A percentile compares a stretch with the other conserved stretches of the same genome.
These are phyloP conservation scores for Lactifluus piperatus DNA, from an alignment of 768 basidiomycete genomes.

Conservation along the genomic window DNA sequence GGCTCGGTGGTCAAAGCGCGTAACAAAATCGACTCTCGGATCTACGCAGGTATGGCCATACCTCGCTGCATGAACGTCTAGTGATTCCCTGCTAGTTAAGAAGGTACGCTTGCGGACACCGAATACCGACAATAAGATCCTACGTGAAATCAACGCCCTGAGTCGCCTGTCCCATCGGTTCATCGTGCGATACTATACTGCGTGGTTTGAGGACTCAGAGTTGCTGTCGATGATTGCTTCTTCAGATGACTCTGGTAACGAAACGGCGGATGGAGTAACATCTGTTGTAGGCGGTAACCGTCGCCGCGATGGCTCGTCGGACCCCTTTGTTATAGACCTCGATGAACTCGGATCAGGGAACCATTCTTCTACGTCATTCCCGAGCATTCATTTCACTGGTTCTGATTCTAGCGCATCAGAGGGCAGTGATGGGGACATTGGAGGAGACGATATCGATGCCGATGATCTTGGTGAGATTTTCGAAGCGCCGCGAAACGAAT, in stretches of 20 bases:
- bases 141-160: conserved; percentile 85
- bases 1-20: conserved; percentile 93
- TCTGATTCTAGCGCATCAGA: conserved; percentile 33
- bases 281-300: conserved; percentile 42
- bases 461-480: conserved; percentile 25
- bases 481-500: background rate
- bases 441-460: conserved; percentile 33
- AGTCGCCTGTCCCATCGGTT: conserved; percentile 80
- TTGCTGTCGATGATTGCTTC: conserved; percentile 38
- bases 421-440: conserved; percentile 35
- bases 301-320: conserved; percentile 23
- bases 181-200: conserved; percentile 88
- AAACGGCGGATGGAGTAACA: conserved; percentile 41
- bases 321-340: conserved; percentile 58
- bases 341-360: conserved; percentile 47
- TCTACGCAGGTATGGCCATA: conserved; percentile 58
- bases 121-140: conserved; percentile 81
- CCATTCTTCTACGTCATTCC: conserved; percentile 56
- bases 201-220: conserved; percentile 76
- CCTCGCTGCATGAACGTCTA: background rate
- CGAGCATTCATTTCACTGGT: conserved; percentile 69
- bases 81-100: conserved; percentile 51
- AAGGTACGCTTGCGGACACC: conserved; percentile 74
- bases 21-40: conserved; percentile 77
- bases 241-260: conserved; percentile 35